Evolutionary conservation across 179 eudicot genomes (phyloP).

Genomic region (Vitellaria paradoxa): DNA sequence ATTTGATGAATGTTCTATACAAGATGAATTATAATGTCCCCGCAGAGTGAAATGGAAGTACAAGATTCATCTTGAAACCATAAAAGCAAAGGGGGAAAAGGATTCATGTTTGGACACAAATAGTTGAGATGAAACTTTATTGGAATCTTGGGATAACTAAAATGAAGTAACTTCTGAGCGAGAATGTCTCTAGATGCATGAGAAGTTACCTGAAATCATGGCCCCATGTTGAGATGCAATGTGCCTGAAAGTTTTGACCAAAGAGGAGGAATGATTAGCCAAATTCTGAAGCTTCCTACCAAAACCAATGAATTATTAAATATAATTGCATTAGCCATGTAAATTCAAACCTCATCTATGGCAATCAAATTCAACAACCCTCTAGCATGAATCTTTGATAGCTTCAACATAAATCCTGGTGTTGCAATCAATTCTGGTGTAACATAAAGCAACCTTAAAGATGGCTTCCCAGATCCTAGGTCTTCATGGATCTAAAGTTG

Average conservation of each 20-base stretch:
- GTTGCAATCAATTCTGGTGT: conserved; percentile 96
- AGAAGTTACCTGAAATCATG: conserved; percentile 84
- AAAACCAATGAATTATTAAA: conserved; percentile 6
- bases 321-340: background rate
- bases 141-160: background rate
- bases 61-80: background rate
- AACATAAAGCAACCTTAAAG: conserved; percentile 79
- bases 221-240: conserved; percentile 96
- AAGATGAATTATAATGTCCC: background rate
- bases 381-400: conserved; percentile 73
- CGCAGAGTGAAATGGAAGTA: background rate
- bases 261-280: conserved; percentile 14
- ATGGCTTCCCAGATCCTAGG: conserved; percentile 81
- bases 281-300: background rate
- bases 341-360: conserved; percentile 77
- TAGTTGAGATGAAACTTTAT: background rate
- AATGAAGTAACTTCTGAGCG: background rate
- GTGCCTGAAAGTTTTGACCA: conserved; percentile 60
- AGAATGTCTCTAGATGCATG: conserved; percentile 1
- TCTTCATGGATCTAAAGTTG: conserved; percentile 77
- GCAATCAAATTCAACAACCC: conserved; percentile 91
- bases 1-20: background rate
- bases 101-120: background rate
- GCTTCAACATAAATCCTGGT: conserved; percentile 67
- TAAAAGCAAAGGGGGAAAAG: background rate